A percentile compares a stretch with the other conserved stretches of the same genome.
Evolutionary conservation across 2,329 filamentous ascomycete genomes (phyloP).

Genomic region (Pseudogymnoascus sp.): DNA sequence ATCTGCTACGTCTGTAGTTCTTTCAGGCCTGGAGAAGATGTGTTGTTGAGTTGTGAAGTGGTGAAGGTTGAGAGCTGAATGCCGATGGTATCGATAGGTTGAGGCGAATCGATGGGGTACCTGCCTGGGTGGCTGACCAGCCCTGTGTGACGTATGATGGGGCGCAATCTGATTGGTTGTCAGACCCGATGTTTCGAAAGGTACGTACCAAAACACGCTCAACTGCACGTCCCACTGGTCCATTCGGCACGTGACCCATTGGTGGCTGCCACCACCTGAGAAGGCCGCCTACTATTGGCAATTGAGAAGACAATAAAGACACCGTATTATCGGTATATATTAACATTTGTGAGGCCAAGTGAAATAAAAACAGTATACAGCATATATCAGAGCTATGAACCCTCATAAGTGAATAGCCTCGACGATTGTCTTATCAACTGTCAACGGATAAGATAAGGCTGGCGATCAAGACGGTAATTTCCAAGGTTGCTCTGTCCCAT

Average conservation of each 20-base stretch:
- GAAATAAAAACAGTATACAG: not conserved
- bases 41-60: not conserved
- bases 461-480: not conserved
- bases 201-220: not conserved
- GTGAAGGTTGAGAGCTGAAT: not conserved
- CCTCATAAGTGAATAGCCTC: not conserved
- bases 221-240: not conserved
- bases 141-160: not conserved
- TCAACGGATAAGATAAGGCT: not conserved
- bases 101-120: conserved; percentile 8
- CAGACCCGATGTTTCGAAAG: not conserved
- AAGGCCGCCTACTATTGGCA: not conserved
- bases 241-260: not conserved
- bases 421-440: not conserved
- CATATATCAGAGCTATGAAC: not conserved
- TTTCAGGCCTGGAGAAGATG: not conserved
- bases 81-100: conserved; percentile 1
- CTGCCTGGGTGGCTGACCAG: conserved; percentile 8
- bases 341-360: not conserved
- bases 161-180: not conserved
- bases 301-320: not conserved
- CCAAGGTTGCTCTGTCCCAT: not conserved
- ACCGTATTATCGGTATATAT: not conserved
- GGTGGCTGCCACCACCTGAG: not conserved
- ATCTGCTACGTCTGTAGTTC: not conserved